Evolutionary conservation across 257 asterid genomes (phyloP).

Genomic region (Solanum medicagineum): DNA sequence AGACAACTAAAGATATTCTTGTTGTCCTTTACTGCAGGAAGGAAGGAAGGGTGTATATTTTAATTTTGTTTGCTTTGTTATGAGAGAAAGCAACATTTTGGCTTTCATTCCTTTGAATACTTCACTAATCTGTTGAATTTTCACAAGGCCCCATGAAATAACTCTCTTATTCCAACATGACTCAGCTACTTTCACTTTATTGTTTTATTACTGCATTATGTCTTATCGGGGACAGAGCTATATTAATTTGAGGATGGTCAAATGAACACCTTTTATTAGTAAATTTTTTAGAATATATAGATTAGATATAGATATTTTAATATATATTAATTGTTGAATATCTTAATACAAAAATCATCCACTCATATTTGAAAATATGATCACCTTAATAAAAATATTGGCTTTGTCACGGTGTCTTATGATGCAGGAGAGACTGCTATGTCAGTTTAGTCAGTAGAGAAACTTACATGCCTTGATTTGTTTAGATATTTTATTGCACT

Average conservation of each 20-base stretch:
- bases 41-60: not conserved
- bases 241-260: no score
- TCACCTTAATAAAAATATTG: accelerated
- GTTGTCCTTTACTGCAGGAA: constrained; percentile 23
- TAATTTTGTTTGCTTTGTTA: constrained; percentile 16
- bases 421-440: not conserved
- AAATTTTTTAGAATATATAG: no score
- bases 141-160: constrained; percentile 1
- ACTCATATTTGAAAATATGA: no score
- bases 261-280: accelerated
- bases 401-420: not conserved
- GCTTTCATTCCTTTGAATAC: constrained; percentile 8
- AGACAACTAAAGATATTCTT: constrained; percentile 44
- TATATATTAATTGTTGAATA: no score
- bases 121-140: not conserved
- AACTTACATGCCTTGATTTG: not conserved
- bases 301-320: no score
- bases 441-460: not conserved
- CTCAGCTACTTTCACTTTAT: not conserved
- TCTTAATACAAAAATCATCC: no score
- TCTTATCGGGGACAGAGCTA: not conserved
- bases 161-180: not conserved
- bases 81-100: constrained; percentile 27
- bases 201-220: not conserved
- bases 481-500: not conserved